Percentiles rank a stretch among this genome's conserved stretches.
Conservation (phyloP, 2,329 filamentous ascomycete species). For the Ophiosphaerella korrae region DNA sequence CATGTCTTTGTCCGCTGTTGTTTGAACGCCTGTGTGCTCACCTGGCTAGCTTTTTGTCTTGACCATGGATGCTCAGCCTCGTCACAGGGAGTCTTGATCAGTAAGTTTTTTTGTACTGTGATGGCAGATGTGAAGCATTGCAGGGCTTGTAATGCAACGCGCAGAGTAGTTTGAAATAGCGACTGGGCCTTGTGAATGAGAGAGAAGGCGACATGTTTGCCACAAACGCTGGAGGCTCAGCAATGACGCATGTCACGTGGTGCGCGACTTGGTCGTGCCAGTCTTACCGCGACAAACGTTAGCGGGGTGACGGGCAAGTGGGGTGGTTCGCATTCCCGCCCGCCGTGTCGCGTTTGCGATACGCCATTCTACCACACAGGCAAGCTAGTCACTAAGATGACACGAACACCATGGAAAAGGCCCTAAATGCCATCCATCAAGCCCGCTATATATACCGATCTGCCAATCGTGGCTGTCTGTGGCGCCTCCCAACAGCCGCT, state of each 20-base stretch:
- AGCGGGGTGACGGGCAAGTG: slow-evolving; percentile 14
- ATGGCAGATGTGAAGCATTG: no score
- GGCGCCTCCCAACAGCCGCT: slow-evolving; percentile 20
- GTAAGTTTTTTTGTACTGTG: no score
- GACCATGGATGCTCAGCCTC: no score
- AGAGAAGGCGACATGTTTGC: background rate
- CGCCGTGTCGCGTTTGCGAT: slow-evolving; percentile 5
- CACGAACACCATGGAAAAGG: slow-evolving; percentile 28
- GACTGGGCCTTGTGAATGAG: slow-evolving; percentile 1
- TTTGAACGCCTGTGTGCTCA: no score
- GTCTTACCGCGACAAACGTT: slow-evolving; percentile 14
- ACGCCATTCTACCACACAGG: slow-evolving; percentile 8
- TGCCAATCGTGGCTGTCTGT: slow-evolving; percentile 27
- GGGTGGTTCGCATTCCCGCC: slow-evolving; percentile 4
- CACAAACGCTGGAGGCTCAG: no score
- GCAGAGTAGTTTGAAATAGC: no score
- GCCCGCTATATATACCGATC: slow-evolving; percentile 17
- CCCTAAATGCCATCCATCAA: slow-evolving; percentile 26
- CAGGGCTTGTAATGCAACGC: no score
- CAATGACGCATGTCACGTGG: slow-evolving; percentile 23
- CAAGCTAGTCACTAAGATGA: slow-evolving; percentile 18
- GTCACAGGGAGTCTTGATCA: no score
- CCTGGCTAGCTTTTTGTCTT: no score
- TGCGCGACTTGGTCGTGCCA: slow-evolving; percentile 20
- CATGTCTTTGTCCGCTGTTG: no score